A percentile compares a stretch with the other conserved stretches of the same genome.
Conservation (phyloP, 2,329 filamentous ascomycete species). For the Diaporthe longicolla region DNA sequence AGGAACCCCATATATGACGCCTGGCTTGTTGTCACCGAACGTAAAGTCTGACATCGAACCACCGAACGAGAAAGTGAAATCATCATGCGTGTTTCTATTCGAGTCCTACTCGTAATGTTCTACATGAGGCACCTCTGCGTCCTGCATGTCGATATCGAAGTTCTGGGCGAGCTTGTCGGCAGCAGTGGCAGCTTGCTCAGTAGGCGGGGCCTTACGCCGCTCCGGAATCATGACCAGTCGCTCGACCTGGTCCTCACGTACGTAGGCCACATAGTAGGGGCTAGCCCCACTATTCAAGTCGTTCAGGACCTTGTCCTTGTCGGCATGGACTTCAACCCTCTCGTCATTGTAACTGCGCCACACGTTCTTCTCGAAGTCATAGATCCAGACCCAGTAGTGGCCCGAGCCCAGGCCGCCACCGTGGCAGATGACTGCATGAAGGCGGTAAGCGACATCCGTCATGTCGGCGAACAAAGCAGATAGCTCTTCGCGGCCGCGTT, state of each 20-base stretch:
- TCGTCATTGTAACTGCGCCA: slow-evolving; percentile 98
- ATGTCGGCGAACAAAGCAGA: slow-evolving; percentile 73
- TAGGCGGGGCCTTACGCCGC: not conserved
- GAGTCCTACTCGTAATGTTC: slow-evolving; percentile 38
- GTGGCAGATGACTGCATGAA: slow-evolving; percentile 96
- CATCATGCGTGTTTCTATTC: slow-evolving; percentile 6
- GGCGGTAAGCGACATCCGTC: slow-evolving; percentile 78
- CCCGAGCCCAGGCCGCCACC: slow-evolving; percentile 80
- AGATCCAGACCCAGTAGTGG: slow-evolving; percentile 98
- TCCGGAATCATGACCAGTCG: slow-evolving; percentile 45
- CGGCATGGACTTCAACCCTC: slow-evolving; percentile 77
- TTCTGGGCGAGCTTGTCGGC: slow-evolving; percentile 15
- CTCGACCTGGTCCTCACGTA: slow-evolving; percentile 48
- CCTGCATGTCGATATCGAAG: slow-evolving; percentile 33
- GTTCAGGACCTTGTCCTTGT: slow-evolving; percentile 77
- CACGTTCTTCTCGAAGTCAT: slow-evolving; percentile 83
- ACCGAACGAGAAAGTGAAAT: not conserved
- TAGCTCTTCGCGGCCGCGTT: slow-evolving; percentile 49
- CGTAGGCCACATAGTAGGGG: slow-evolving; percentile 63
- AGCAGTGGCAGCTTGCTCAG: slow-evolving; percentile 1
- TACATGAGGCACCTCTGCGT: slow-evolving; percentile 35
- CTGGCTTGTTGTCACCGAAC: not conserved
- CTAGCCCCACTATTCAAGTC: slow-evolving; percentile 78
- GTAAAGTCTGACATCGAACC: not conserved
- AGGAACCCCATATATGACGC: no score